Base-by-base conservation (phyloP, 1,284 basidiomycete genomes). In the Puccinia novopanici region DNA sequence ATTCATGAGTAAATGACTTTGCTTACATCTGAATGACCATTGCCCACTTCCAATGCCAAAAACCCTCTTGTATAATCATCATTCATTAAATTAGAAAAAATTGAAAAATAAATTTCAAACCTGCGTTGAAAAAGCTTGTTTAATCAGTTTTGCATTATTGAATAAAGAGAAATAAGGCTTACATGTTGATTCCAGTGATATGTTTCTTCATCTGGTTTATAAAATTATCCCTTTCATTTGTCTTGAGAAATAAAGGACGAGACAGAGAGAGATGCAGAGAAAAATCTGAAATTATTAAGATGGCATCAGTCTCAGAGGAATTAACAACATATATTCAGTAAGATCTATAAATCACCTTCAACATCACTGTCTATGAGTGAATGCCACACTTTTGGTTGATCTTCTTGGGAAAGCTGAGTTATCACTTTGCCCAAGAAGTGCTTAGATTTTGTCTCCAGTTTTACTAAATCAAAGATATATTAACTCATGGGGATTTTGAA, bases 31-130 rank as follows among this genome's bases (percentile, higher is more conserved):
- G 57, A 75, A 75, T 75, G 73, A 3, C 73, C 73, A 75, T n/a
- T 75, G 4, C 73, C 73, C 42, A 75, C 73, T 45, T 75, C 73
- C 40, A 75, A 48, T 48, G 57, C 73, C 42, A 75, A 63, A 50
- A 75, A 75, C 13, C 24, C 50, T 50, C 73, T 75, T 5, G 54
- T 63, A 8, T 8, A 9, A 42, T 75, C 57, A 63, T 75, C 73
- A 75, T 75, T 75, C n/a, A 45, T 22, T 8, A 75, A 45, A 24
- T 2, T 24, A 63, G 37, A 61, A 61, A 75, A 75, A 10, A 13
- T 40, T 24, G 73, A 54, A 42, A 75, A 75, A 75, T 75, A n/a
- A 22, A 75, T 24, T 61, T 37, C 42, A 75, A 75, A 67, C 5
- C 65, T 61, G 22, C 5, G 3, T 42, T 61, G 2, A 15, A 1